Percentiles rank a stretch among this genome's conserved stretches.
Evolutionary conservation across 176 grass and related monocot species (phyloP).

Genomic region (Leersia perrieri): DNA sequence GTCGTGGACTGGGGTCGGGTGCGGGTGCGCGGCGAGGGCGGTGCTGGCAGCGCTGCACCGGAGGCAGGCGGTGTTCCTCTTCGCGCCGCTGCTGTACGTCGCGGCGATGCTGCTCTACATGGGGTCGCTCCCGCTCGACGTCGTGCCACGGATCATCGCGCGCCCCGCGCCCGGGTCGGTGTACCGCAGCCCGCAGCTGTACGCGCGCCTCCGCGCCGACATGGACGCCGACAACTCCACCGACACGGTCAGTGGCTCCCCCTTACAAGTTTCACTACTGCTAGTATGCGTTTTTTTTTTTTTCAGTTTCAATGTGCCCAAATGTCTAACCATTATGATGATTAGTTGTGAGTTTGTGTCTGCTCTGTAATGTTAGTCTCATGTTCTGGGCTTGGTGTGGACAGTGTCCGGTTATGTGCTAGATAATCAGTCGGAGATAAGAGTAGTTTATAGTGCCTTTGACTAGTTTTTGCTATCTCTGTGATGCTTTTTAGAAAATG

Average conservation of each 20-base stretch:
- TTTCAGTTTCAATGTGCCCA: not conserved
- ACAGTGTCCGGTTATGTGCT: not conserved
- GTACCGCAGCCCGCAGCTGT: conserved; percentile 91
- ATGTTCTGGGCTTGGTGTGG: not conserved
- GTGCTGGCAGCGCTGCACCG: conserved; percentile 72
- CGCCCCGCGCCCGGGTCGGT: conserved; percentile 70
- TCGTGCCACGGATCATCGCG: conserved; percentile 70
- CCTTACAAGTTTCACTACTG: not conserved
- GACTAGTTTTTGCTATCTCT: not conserved
- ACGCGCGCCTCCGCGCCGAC: conserved; percentile 66
- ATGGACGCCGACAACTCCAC: conserved; percentile 92
- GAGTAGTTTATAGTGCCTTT: not conserved
- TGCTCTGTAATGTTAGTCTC: not conserved
- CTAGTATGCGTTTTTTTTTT: not conserved
- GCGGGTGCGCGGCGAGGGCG: conserved; percentile 39
- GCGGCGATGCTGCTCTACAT: conserved; percentile 87
- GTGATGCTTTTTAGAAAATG: not conserved
- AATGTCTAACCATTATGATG: conserved; percentile 1
- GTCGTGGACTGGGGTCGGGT: conserved; percentile 28
- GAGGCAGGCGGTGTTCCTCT: conserved; percentile 94
- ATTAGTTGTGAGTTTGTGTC: not conserved
- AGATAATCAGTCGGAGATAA: not conserved
- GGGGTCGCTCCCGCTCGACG: conserved; percentile 89
- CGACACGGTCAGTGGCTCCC: conserved; percentile 65
- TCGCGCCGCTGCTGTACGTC: conserved; percentile 93